Evolutionary conservation across 2,329 filamentous ascomycete species (phyloP).

Genomic region (Xylaria sp.): DNA sequence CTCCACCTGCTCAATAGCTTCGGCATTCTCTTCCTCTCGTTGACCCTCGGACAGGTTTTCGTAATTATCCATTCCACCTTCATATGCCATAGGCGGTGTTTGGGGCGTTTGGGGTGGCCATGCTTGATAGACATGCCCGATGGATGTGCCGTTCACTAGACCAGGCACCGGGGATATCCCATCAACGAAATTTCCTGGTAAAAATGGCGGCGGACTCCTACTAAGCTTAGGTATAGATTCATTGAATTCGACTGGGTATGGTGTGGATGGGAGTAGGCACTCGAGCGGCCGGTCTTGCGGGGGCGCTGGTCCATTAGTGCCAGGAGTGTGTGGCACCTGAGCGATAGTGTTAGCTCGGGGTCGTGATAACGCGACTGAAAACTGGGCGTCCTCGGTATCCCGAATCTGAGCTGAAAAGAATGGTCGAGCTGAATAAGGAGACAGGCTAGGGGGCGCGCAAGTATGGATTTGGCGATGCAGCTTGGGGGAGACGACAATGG

Average conservation of each 20-base stretch:
- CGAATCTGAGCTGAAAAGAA: constrained; percentile 3
- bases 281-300: constrained; percentile 6
- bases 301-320: background rate
- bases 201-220: constrained; percentile 10
- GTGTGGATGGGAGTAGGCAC: constrained; percentile 1
- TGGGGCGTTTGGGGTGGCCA: constrained; percentile 5
- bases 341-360: constrained; percentile 13
- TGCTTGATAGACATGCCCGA: constrained; percentile 17
- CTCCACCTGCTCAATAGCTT: constrained; percentile 14
- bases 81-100: constrained; percentile 9
- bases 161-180: constrained; percentile 1
- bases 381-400: constrained; percentile 1
- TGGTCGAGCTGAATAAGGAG: constrained; percentile 10
- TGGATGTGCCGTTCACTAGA: constrained; percentile 3
- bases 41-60: background rate
- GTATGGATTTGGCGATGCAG: constrained; percentile 14
- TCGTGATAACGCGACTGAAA: constrained; percentile 9
- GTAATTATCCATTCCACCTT: constrained; percentile 2
- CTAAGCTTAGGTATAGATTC: constrained; percentile 11
- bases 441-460: constrained; percentile 10
- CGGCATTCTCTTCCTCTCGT: constrained; percentile 12
- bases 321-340: constrained; percentile 8
- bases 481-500: constrained; percentile 20
- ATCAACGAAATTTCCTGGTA: constrained; percentile 6
- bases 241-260: constrained; percentile 5